A percentile compares a stretch with the other conserved stretches of the same genome.
Conservation (phyloP, 108 stramenopile species). For the Aurantiochytrium sp. region DNA sequence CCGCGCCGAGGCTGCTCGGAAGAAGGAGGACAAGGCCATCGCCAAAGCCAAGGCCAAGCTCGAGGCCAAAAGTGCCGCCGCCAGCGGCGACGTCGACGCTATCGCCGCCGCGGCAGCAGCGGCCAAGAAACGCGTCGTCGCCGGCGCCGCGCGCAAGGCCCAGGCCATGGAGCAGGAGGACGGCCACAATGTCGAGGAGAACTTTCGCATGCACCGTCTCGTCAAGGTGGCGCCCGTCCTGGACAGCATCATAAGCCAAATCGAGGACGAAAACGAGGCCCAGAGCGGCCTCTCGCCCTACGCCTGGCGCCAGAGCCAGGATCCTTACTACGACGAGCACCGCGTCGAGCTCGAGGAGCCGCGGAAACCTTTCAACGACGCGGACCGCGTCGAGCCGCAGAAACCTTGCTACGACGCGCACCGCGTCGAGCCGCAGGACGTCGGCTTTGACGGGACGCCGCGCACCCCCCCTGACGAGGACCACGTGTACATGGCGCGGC, state of each 20-base stretch:
- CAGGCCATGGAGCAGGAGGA: neutral
- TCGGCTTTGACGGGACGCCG: neutral
- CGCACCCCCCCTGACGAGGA: neutral
- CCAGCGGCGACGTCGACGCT: neutral
- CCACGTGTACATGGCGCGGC: neutral
- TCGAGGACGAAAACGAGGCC: neutral
- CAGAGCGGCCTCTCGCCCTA: neutral
- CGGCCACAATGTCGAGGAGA: neutral
- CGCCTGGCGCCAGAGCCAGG: neutral
- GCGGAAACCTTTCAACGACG: too few relatives aligned
- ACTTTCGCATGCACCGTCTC: neutral
- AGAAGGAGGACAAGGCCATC: neutral
- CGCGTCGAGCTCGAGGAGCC: neutral
- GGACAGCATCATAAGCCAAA: neutral
- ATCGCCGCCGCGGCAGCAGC: neutral
- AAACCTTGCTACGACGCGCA: neutral
- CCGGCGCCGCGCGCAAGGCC: neutral
- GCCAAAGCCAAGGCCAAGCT: neutral
- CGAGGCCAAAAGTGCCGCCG: neutral
- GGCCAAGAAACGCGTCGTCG: neutral
- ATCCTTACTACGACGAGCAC: neutral
- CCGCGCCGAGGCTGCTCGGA: neutral
- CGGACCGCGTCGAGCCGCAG: neutral
- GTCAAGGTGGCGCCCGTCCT: neutral
- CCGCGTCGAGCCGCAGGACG: neutral